A percentile compares a stretch with the other conserved stretches of the same genome.
These are phyloP conservation scores for Xenoacremonium recifei DNA, from an alignment of 2,329 filamentous ascomycete genomes.

Conservation along the genomic window DNA sequence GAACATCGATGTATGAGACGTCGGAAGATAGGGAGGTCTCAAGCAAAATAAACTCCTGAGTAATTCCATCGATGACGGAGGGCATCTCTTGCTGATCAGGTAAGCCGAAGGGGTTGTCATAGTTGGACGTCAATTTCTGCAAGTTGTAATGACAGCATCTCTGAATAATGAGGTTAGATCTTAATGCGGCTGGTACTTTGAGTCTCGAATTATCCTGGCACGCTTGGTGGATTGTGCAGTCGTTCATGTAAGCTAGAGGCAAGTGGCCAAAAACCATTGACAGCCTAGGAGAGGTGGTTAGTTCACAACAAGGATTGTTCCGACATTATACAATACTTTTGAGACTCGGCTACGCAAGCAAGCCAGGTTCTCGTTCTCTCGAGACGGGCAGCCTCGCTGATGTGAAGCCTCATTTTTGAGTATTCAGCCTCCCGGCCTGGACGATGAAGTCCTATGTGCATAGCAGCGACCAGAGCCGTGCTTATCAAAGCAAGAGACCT, in stretches of 20 bases:
- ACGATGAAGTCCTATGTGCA: neutral
- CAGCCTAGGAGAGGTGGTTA: neutral
- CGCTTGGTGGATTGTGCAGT: neutral
- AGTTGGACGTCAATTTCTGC: neutral
- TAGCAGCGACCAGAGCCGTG: neutral
- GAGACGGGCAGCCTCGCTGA: neutral
- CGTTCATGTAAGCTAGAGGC: neutral
- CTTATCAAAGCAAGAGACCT: neutral
- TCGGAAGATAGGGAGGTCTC: neutral
- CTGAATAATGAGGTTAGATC: neutral
- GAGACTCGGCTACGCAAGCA: neutral
- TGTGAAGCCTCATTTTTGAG: neutral
- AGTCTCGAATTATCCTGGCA: neutral
- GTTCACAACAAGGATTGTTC: too few species aligned
- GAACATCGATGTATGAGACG: neutral
- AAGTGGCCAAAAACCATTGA: neutral
- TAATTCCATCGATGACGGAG: neutral
- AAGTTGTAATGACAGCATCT: neutral
- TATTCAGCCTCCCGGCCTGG: neutral
- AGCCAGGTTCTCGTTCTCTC: neutral
- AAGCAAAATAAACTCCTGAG: neutral
- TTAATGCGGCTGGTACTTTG: neutral
- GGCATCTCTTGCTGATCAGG: neutral
- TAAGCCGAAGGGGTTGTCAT: neutral
- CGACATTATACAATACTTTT: neutral